Base-by-base conservation (phyloP, 1,284 basidiomycete genomes). In the Cryptococcus sp. region DNA sequence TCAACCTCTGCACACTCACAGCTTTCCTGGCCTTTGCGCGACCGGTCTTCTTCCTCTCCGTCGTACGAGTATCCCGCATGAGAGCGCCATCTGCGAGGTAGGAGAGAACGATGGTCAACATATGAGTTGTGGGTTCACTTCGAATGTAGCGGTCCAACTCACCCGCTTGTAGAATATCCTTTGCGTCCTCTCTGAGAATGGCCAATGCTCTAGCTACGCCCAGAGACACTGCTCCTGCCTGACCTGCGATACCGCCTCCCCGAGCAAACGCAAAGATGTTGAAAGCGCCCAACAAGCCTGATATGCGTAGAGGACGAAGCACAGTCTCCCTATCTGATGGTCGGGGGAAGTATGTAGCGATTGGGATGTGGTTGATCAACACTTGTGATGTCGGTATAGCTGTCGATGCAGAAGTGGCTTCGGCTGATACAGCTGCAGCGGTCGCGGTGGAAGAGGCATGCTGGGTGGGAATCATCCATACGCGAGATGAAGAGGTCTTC, bases 41-140 rank as follows among this genome's bases (percentile, higher is more conserved):
- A 61, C 90, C 90, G 8, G 95, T 93, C 84, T 98, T 97, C 82
- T 99, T 99, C 68, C 95, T 85, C 82, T 99, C 95, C 35, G 97
- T 93, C 88, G 94, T 91, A 79, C 95, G 89, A 48, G 93, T 91
- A 81, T 99, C 95, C 73, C 95, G 87, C 77, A 87, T 87, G 60
- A 93, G 80, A 41, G 95, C 81, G 80, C 92, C 89, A 64, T 91
- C 94, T 93, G 77, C 0, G 39, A 66, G 51, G 51, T 13, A 49
- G 44, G 11, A 38, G 46, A 47, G 31, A 8, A 35, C 31, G 13
- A 39, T 62, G 8, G 68, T 53, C 38, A 48, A 11, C 13, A 8
- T 13, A 49, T 51, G 61, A 41, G 13, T 7, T 16, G 42, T 45
- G 16, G n/a, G 5, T 7, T 4, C 10, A 15, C 19, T 8, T 16